A percentile compares a stretch with the other conserved stretches of the same genome.
phyloP scores from a whole-genome alignment of 163 green algal species.

The Volvox carteri region DNA sequence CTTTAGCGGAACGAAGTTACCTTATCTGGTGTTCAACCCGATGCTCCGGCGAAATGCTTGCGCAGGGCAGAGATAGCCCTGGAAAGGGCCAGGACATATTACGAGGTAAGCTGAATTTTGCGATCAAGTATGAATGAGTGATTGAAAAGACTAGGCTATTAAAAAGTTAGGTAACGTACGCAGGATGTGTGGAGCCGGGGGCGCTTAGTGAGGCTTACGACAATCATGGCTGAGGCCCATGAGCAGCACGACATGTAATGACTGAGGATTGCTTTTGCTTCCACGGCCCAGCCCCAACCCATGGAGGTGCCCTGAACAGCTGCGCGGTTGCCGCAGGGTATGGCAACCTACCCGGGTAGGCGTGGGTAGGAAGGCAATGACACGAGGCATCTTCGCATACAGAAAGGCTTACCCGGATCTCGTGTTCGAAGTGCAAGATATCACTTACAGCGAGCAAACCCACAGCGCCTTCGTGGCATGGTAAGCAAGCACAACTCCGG shows the following conservation, averaged over 20 bases:
- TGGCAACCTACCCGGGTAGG: constrained; percentile 32
- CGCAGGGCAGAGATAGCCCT: background rate
- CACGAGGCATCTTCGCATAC: constrained; percentile 36
- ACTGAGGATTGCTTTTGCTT: no score
- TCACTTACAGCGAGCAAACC: background rate
- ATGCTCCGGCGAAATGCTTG: background rate
- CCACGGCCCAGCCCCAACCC: no score
- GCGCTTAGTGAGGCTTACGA: constrained; percentile 18
- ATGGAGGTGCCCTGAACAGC: no score
- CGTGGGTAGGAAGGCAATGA: constrained; percentile 13
- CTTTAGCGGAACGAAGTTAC: no score
- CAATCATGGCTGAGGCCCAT: constrained; percentile 43
- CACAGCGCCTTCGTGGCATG: constrained; percentile 28
- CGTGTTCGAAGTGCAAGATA: constrained; percentile 5
- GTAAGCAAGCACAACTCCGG: background rate
- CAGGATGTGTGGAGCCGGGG: constrained; percentile 45
- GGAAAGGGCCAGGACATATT: constrained; percentile 36
- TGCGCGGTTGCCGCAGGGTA: constrained; percentile 34
- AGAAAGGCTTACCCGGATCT: constrained; percentile 41
- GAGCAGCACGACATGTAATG: constrained; percentile 38
- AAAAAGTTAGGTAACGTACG: no score
- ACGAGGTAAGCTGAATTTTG: constrained; percentile 32
- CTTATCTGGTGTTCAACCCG: no score
- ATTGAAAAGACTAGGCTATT: no score
- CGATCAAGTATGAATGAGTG: no score